Evolutionary conservation across 768 basidiomycete species (phyloP).

Genomic region (Amanita brunnescens): DNA sequence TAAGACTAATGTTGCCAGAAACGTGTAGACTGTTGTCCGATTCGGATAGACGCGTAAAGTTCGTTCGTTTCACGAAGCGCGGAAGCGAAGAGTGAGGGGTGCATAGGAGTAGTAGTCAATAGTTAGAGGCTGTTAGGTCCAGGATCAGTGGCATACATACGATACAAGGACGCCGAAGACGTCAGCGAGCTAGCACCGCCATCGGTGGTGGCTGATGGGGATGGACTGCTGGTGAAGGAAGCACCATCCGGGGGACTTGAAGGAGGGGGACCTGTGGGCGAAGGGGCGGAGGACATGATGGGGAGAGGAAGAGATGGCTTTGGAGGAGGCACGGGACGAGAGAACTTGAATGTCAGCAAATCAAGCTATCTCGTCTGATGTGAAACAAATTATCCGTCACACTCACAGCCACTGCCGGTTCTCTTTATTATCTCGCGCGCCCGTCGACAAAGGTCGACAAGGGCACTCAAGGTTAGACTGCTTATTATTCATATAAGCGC

Average conservation of each 20-base stretch:
- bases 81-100: no score
- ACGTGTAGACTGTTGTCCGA: conserved; percentile 32
- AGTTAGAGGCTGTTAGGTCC: background rate
- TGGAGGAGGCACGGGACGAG: background rate
- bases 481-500: no score
- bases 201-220: background rate
- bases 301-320: background rate
- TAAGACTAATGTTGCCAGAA: conserved; percentile 58
- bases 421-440: background rate
- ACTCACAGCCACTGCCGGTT: conserved; percentile 1
- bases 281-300: conserved; percentile 7
- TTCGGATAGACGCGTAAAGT: background rate
- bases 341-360: background rate
- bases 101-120: background rate
- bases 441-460: no score
- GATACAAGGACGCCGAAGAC: conserved; percentile 24
- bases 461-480: no score
- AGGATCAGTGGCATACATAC: conserved; percentile 16
- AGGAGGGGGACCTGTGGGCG: conserved; percentile 1
- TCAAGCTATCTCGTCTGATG: background rate
- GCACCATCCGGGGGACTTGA: background rate
- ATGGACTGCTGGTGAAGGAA: conserved; percentile 3
- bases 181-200: conserved; percentile 7
- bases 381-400: conserved; percentile 6
- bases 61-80: background rate